These are phyloP conservation scores for Hyaloperonospora arabidopsidis DNA, from an alignment of 352 stramenopile genomes.

Conservation along the genomic window DNA sequence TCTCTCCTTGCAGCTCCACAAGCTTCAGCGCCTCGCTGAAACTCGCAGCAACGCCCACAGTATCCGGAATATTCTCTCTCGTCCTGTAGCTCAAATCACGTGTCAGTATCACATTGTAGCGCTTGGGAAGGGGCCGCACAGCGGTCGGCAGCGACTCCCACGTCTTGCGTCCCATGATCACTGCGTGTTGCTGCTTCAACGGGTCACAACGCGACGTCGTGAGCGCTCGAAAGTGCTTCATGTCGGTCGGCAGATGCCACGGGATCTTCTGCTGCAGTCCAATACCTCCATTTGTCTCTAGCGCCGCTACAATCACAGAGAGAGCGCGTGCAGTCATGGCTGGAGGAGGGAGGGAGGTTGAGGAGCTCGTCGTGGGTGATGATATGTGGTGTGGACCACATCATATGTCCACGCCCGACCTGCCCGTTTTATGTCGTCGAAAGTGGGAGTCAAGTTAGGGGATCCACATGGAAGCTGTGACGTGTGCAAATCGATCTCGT, in stretches of 20 bases:
- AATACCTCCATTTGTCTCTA: slow-evolving; percentile 82
- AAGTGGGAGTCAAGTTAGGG: not conserved
- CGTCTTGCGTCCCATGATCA: slow-evolving; percentile 99
- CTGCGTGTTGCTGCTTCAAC: slow-evolving; percentile 82
- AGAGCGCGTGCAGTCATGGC: slow-evolving; percentile 33
- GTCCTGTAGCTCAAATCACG: slow-evolving; percentile 54
- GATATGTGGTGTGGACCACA: no score
- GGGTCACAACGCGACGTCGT: slow-evolving; percentile 42
- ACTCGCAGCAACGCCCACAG: slow-evolving; percentile 82
- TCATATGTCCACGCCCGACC: no score
- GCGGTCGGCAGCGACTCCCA: slow-evolving; percentile 97
- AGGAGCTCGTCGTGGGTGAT: no score
- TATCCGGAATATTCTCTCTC: slow-evolving; percentile 38
- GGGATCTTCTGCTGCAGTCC: slow-evolving; percentile 83
- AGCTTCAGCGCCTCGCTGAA: slow-evolving; percentile 88
- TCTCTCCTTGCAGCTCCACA: slow-evolving; percentile 54
- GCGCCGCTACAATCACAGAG: slow-evolving; percentile 83
- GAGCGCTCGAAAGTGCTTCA: slow-evolving; percentile 94
- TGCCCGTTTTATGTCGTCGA: not conserved
- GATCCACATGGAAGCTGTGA: no score
- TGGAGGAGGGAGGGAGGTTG: not conserved
- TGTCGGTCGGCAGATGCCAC: slow-evolving; percentile 92
- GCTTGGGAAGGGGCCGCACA: slow-evolving; percentile 91
- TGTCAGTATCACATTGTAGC: slow-evolving; percentile 95
- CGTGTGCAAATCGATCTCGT: no score